A percentile compares a stretch with the other conserved stretches of the same genome.
phyloP scores from a whole-genome alignment of 768 basidiomycete species.

The Hypholoma sublateritium region DNA sequence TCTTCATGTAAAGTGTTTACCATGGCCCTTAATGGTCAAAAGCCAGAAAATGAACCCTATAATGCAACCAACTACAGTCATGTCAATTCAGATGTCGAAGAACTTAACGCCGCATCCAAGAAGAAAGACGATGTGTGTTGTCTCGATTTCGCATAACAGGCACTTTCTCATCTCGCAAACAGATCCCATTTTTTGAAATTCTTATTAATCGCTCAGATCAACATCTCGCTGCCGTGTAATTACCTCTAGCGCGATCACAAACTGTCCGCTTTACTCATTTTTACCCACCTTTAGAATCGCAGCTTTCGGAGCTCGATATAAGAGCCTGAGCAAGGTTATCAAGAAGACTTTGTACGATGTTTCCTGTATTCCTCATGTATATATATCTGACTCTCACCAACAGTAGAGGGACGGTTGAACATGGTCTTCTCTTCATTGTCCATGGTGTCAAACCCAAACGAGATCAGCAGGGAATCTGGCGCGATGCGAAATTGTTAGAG shows the following conservation, averaged over 20 bases:
- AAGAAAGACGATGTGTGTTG: constrained; percentile 37
- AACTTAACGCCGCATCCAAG: constrained; percentile 40
- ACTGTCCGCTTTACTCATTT: neutral
- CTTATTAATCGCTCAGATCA: constrained; percentile 46
- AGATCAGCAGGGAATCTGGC: constrained; percentile 44
- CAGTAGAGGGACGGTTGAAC: constrained; percentile 43
- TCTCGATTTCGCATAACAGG: neutral
- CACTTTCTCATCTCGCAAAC: neutral
- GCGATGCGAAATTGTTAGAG: constrained; percentile 55
- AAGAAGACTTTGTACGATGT: constrained; percentile 38
- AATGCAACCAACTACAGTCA: constrained; percentile 33
- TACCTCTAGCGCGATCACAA: neutral
- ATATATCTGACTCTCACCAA: neutral
- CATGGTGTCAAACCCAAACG: constrained; percentile 43
- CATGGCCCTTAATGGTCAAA: constrained; percentile 46
- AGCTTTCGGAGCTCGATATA: constrained; percentile 29
- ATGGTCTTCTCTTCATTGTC: constrained; percentile 46
- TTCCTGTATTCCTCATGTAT: neutral
- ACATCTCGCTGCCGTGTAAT: constrained; percentile 42
- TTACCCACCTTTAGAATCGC: constrained; percentile 21
- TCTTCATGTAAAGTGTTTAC: constrained; percentile 43
- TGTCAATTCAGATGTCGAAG: constrained; percentile 43
- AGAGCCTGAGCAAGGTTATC: constrained; percentile 36
- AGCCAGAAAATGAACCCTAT: constrained; percentile 33
- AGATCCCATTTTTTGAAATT: constrained; percentile 45